Percentiles rank a stretch among this genome's conserved stretches.
phyloP scores from a whole-genome alignment of 306 rosid species.

The Arachis hypogaea region DNA sequence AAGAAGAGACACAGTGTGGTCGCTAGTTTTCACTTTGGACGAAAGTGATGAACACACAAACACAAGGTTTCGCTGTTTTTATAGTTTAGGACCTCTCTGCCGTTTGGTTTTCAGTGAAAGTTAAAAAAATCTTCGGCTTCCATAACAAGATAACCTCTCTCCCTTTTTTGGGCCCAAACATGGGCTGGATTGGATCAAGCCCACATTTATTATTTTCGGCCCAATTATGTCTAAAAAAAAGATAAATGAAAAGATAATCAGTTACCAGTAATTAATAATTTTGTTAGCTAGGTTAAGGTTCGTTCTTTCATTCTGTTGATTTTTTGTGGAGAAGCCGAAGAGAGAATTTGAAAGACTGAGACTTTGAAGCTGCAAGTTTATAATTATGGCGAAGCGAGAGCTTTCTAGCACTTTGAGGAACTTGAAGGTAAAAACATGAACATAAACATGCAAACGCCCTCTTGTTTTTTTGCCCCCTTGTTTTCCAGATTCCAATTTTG shows the following conservation, averaged over 20 bases:
- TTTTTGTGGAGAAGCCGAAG: background rate
- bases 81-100: conserved; percentile 25
- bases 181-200: background rate
- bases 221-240: too few species aligned
- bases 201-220: too few species aligned
- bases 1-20: background rate
- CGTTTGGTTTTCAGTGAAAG: background rate
- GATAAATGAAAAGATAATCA: too few species aligned
- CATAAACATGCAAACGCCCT: background rate
- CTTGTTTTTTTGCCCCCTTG: background rate
- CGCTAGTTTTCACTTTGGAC: background rate
- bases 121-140: too few species aligned
- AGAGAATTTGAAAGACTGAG: background rate
- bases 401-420: conserved; percentile 74
- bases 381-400: conserved; percentile 71
- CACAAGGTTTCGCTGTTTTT: conserved; percentile 5
- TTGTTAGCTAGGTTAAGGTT: conserved; percentile 43
- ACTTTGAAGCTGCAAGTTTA: conserved; percentile 26
- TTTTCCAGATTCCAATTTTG: conserved; percentile 1
- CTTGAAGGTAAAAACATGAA: conserved; percentile 63
- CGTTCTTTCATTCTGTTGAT: background rate
- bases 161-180: background rate
- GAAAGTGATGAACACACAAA: background rate
- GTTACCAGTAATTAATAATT: too few species aligned
- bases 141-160: background rate